Evolutionary conservation across 352 stramenopile species (phyloP).

Genomic region (Phytophthora hibernalis): DNA sequence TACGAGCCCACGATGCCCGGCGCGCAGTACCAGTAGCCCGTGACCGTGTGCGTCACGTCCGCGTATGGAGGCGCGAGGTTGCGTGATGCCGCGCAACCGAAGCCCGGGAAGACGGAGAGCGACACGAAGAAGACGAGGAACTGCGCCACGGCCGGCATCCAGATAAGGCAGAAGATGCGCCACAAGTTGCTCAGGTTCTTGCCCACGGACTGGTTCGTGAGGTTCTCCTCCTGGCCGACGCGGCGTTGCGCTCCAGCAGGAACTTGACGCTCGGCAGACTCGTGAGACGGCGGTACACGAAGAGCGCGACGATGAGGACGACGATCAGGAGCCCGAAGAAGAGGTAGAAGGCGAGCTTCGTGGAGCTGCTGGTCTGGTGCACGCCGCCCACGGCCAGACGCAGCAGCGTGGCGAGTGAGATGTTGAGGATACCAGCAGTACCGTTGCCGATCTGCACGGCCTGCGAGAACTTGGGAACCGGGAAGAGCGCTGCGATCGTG

Average conservation of each 20-base stretch:
- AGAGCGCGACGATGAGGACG: constrained; percentile 51
- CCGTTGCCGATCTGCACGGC: constrained; percentile 71
- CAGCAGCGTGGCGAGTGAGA: constrained; percentile 57
- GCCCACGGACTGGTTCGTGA: constrained; percentile 31
- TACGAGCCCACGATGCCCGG: constrained; percentile 63
- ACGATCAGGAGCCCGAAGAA: constrained; percentile 67
- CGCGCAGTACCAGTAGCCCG: constrained; percentile 52
- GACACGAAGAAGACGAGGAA: constrained; percentile 74
- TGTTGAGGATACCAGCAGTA: constrained; percentile 57
- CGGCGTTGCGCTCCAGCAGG: constrained; percentile 59
- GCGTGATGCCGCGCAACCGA: constrained; percentile 48
- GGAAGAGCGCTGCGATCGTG: constrained; percentile 64
- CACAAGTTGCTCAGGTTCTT: constrained; percentile 48
- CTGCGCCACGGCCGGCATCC: constrained; percentile 54
- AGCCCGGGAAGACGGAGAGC: constrained; percentile 54
- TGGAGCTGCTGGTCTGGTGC: constrained; percentile 44
- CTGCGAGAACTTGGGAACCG: constrained; percentile 70
- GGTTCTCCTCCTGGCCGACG: constrained; percentile 32
- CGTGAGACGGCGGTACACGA: constrained; percentile 48
- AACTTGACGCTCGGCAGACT: constrained; percentile 55
- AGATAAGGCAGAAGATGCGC: constrained; percentile 62
- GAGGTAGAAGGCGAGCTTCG: constrained; percentile 58
- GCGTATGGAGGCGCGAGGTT: constrained; percentile 42
- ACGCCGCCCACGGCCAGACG: constrained; percentile 53
- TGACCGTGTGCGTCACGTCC: constrained; percentile 23